A percentile compares a stretch with the other conserved stretches of the same genome.
Evolutionary conservation across 768 basidiomycete species (phyloP).

Genomic region (Lactifluus hygrophoroides): DNA sequence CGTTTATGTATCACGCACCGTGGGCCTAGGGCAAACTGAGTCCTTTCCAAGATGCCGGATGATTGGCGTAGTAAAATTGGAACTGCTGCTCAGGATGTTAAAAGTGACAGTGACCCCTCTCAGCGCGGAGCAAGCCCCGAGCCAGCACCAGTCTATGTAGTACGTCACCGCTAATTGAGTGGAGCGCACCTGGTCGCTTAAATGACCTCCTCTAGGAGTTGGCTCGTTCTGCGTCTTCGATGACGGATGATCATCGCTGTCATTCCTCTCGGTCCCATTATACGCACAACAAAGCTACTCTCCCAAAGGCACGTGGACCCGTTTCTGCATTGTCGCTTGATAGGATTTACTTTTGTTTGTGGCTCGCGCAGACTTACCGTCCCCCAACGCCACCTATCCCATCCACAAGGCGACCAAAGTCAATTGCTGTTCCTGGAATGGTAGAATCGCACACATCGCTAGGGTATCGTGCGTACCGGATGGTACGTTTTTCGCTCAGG

Average conservation of each 20-base stretch:
- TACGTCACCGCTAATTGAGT: neutral
- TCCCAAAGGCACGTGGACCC: conserved; percentile 10
- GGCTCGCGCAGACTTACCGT: conserved; percentile 23
- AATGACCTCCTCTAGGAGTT: neutral
- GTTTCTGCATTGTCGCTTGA: neutral
- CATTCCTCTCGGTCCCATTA: neutral
- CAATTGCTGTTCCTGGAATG: conserved; percentile 1
- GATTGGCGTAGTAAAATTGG: conserved; percentile 12
- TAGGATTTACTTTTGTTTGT: neutral
- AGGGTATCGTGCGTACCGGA: conserved; percentile 6
- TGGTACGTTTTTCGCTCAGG: conserved; percentile 4
- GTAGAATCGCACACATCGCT: neutral
- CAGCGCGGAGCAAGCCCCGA: neutral
- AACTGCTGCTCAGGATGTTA: neutral
- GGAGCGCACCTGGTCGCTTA: neutral
- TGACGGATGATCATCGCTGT: neutral
- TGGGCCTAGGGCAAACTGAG: neutral
- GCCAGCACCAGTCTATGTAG: neutral
- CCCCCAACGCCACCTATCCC: conserved; percentile 29
- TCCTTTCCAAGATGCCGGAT: conserved; percentile 8
- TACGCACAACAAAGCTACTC: neutral
- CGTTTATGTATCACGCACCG: neutral
- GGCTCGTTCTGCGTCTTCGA: neutral
- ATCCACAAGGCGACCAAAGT: conserved; percentile 14
- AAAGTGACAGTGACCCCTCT: neutral